Base-by-base conservation (phyloP, 768 basidiomycete genomes). In the Termitomyces eurrhizus region DNA sequence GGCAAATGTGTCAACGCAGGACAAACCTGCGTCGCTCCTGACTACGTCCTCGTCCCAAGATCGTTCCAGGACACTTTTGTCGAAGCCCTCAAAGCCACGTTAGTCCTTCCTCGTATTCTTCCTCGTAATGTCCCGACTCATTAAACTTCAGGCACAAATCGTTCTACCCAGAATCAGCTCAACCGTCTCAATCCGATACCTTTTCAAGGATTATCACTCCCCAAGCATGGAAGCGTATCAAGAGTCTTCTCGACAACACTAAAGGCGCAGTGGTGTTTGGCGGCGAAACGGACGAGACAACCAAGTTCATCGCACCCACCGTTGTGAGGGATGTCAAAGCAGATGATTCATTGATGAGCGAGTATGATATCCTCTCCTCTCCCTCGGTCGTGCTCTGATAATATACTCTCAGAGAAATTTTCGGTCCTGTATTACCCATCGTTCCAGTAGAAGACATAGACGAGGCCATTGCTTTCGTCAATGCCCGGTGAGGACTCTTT, bases 1-100 rank as follows among this genome's bases (percentile, higher is more conserved):
- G 91, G 91, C n/a, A 92, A 92, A 51, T 71, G 75, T n/a, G 73
- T 79, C 41, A 95, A 95, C 65, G 84, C 83, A 0, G 93, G 93
- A 2, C 83, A 93, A 75, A 85, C 85, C 1, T 94, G 92, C 59
- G 77, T 87, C 4, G 84, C 89, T 5, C 83, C 83, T 0, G 83
- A 84, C 64, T 83, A 84, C 61, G 72, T 82, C 21, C 76, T 83
- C 56, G 79, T 84, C 4, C 78, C 79, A 13, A 73, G 67, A 29
- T 71, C 72, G 4, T 75, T 78, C 68, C 80, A 81, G 58, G 80
- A 80, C 41, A 72, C 65, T 18, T 75, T 83, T n/a, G 72, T 82
- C 1, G 65, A 74, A 1, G 81, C 77, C 8, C 67, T 84, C 32
- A 78, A 78, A 64, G 68, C 72, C 11, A 72, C 70, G 79, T 83